phyloP scores from a whole-genome alignment of 768 basidiomycete species.

The Boletus reticuloceps region DNA sequence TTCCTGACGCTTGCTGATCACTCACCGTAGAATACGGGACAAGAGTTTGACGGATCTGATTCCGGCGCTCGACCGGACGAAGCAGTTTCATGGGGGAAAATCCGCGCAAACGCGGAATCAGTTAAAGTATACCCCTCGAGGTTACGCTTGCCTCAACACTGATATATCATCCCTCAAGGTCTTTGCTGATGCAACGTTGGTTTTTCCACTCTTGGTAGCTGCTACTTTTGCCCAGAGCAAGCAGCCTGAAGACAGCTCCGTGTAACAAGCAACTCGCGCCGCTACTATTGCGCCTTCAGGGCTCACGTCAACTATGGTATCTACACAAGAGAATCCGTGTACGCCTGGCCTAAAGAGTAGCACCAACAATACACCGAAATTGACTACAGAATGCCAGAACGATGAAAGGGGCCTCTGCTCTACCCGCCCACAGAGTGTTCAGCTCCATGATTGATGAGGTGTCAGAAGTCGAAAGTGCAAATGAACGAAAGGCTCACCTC shows the following conservation, averaged over 20 bases:
- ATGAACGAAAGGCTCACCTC: slow-evolving; percentile 27
- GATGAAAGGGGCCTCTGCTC: not conserved
- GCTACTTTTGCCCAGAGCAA: slow-evolving; percentile 78
- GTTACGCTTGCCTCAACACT: not conserved
- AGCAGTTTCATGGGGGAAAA: slow-evolving; percentile 98
- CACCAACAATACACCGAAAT: not conserved
- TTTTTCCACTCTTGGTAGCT: slow-evolving; percentile 93
- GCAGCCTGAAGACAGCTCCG: not conserved
- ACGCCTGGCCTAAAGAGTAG: not conserved
- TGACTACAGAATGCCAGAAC: not conserved
- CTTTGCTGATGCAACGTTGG: slow-evolving; percentile 95
- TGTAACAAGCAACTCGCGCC: not conserved
- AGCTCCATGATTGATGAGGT: slow-evolving; percentile 16
- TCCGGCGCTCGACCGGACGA: slow-evolving; percentile 97
- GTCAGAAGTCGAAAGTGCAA: slow-evolving; percentile 10
- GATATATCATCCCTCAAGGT: slow-evolving; percentile 40
- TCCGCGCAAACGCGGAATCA: slow-evolving; percentile 77
- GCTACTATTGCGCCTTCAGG: not conserved
- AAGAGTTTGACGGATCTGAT: slow-evolving; percentile 99
- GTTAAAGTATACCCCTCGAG: slow-evolving; percentile 57
- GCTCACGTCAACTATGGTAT: not conserved
- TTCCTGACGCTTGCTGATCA: not conserved
- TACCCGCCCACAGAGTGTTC: slow-evolving; percentile 22
- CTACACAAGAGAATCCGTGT: slow-evolving; percentile 2
- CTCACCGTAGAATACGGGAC: slow-evolving; percentile 80